phyloP scores from a whole-genome alignment of 805 yeast genomes.

The Candida arabinofermentans region DNA sequence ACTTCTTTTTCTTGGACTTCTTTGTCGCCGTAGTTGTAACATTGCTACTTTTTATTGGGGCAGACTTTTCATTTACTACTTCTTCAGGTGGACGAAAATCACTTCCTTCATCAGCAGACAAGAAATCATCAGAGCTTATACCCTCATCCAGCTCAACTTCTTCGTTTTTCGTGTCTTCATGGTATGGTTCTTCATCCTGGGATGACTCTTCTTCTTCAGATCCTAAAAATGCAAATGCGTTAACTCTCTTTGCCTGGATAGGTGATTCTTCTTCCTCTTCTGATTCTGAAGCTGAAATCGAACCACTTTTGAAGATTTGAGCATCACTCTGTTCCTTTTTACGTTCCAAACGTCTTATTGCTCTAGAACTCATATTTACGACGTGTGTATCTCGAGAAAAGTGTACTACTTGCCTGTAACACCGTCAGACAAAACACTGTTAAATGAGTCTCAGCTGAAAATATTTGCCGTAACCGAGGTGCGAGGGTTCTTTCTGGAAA shows the following conservation, averaged over 20 bases:
- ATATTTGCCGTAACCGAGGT: no score
- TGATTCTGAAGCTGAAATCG: constrained; percentile 7
- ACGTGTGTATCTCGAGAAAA: no score
- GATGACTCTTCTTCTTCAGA: constrained; percentile 29
- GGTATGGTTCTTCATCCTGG: constrained; percentile 4
- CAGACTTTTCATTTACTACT: neutral
- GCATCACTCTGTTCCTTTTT: constrained; percentile 20
- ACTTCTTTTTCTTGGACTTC: constrained; percentile 13
- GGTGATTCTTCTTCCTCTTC: constrained; percentile 13
- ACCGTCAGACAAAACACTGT: no score
- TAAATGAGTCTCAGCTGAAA: no score
- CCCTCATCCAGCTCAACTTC: constrained; percentile 8
- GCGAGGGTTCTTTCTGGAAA: no score
- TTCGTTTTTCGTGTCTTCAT: constrained; percentile 7
- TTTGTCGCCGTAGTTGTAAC: neutral
- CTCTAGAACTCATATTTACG: constrained; percentile 47
- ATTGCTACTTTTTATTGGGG: no score
- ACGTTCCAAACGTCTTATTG: constrained; percentile 40
- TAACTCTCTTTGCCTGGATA: constrained; percentile 19
- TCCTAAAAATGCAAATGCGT: constrained; percentile 44
- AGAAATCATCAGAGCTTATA: constrained; percentile 1
- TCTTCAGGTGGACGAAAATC: neutral
- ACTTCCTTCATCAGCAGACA: constrained; percentile 1
- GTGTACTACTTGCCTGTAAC: no score
- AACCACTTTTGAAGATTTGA: no score